Evolutionary conservation across 2,329 filamentous ascomycete species (phyloP).

Genomic region (Teratosphaeria pseudoeucalypti): DNA sequence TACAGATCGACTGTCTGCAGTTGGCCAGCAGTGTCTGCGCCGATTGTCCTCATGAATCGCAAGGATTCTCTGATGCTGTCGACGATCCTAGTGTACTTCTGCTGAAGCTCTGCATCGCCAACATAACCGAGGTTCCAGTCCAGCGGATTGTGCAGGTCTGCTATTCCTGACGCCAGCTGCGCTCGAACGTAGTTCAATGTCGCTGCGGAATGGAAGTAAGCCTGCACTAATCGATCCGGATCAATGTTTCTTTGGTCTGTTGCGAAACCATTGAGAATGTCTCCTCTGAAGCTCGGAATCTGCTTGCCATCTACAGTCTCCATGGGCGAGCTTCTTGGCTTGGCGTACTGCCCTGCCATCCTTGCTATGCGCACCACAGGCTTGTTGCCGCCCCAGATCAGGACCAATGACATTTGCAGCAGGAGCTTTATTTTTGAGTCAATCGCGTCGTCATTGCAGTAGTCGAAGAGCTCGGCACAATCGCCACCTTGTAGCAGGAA

Average conservation of each 20-base stretch:
- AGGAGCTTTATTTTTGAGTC: conserved; percentile 95
- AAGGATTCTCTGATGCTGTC: conserved; percentile 79
- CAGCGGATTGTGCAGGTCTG: conserved; percentile 83
- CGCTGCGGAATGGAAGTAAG: conserved; percentile 91
- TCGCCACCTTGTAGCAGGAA: conserved; percentile 95
- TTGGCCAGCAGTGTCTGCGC: conserved; percentile 73
- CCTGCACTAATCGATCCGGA: conserved; percentile 72
- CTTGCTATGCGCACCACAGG: conserved; percentile 88
- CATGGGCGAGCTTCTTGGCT: conserved; percentile 79
- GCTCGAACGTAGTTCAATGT: conserved; percentile 89
- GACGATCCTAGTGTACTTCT: conserved; percentile 78
- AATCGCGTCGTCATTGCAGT: conserved; percentile 80
- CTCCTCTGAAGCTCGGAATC: conserved; percentile 84
- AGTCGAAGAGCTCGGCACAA: conserved; percentile 94
- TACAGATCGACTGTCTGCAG: conserved; percentile 89
- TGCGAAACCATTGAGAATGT: conserved; percentile 86
- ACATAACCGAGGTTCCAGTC: conserved; percentile 95
- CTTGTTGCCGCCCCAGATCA: conserved; percentile 77
- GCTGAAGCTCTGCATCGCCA: conserved; percentile 68
- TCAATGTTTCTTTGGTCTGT: conserved; percentile 68
- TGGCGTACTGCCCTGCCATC: conserved; percentile 96
- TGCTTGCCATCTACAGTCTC: conserved; percentile 71
- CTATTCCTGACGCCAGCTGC: conserved; percentile 75
- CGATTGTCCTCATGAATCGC: conserved; percentile 88
- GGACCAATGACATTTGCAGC: conserved; percentile 89